Evolutionary conservation across 2,329 filamentous ascomycete genomes (phyloP), one percentile per base, ranked within the genome.

Genomic region (Coleophoma crateriformis): DNA sequence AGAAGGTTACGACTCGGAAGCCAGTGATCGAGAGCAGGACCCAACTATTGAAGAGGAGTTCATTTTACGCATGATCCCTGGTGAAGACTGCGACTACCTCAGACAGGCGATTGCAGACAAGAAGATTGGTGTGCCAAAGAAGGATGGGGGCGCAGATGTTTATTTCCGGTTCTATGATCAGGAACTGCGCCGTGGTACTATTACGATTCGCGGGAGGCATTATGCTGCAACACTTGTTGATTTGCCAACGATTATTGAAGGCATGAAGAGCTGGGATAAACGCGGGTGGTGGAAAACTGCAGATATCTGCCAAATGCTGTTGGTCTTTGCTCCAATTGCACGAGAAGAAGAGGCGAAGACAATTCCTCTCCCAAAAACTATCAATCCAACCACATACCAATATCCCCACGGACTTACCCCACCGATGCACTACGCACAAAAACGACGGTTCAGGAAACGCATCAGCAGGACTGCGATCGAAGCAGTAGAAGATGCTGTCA

Each of bases 1-100:
- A 46, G 90, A 95, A 49, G 94, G 92, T 7, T 99, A 97, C 68
- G 94, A 99, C 66, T 96, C 91, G 3, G 94, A 97, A 68, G 90
- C 91, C 12, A 94, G 90, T 49, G 94, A 97, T 63, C 82, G 85
- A 13, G 94, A 99, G 67, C 69, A 74, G 10, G 94, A 99, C 62
- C 94, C 94, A 0, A 79, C 87, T 1, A 88, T 95, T 53, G 92
- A 97, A 67, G 87, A 92, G 62, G 86, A 95, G 56, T 89, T 97
- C 57, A 77, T 99, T 8, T 68, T 99, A 53, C 88, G 94, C 52
- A 96, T 96, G 87, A 68, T 84, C 48, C 88, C 90, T 0, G 91
- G 90, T 0, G 82, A 87, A 32, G 88, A 96, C 67, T 88, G 87
- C 64, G 88, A 96, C 20, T 90, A 92, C 61, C 71, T 99, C 22